Evolutionary conservation across 768 basidiomycete genomes (phyloP).

Genomic region (Mrakia hoshinonis): DNA sequence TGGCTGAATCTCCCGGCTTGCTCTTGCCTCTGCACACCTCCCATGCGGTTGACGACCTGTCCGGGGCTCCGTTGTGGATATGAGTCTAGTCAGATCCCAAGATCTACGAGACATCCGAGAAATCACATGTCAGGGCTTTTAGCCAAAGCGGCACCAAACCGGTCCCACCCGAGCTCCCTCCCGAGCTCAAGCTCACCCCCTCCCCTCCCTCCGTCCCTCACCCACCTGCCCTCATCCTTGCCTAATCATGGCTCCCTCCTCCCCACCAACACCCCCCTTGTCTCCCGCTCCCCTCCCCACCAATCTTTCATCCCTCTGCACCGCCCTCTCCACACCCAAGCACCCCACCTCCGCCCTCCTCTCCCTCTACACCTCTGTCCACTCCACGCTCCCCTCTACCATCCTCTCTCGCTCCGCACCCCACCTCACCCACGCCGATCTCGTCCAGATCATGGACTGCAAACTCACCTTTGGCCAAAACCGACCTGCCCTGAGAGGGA

Average conservation of each 20-base stretch:
- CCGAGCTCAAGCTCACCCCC: background rate
- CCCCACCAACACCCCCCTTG: background rate
- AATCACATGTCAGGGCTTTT: no score
- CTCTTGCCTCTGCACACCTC: no score
- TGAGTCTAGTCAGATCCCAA: no score
- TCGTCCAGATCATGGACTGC: background rate
- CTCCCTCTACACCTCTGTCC: background rate
- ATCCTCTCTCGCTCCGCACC: background rate
- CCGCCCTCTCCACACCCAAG: background rate
- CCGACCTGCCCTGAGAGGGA: slow-evolving; percentile 15
- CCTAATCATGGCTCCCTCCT: background rate
- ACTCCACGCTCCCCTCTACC: background rate
- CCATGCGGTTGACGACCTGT: no score
- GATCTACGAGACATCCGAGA: no score
- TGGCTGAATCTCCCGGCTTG: no score
- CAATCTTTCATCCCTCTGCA: background rate
- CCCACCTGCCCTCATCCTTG: no score
- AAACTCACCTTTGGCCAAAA: slow-evolving; percentile 17
- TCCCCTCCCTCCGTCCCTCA: background rate
- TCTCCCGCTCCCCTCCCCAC: background rate
- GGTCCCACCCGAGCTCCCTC: no score
- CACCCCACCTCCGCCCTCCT: background rate
- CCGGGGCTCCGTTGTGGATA: no score
- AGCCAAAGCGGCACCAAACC: no score
- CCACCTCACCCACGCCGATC: slow-evolving; percentile 11